Base-by-base conservation (phyloP, 1,139 yeast genomes). In the Candida sp. region DNA sequence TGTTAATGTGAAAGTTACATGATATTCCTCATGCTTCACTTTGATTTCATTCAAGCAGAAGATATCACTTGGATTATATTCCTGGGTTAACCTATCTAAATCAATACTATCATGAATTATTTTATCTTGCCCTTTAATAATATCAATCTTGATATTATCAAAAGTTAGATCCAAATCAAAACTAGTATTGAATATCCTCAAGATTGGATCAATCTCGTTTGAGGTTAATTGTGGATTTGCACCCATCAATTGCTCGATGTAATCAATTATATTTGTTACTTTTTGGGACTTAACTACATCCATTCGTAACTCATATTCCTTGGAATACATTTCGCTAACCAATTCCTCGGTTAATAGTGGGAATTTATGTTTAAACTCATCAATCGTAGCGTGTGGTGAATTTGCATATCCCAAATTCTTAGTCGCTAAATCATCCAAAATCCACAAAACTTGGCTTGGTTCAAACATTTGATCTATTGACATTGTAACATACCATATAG, bases 11-110 rank as follows among this genome's bases (percentile, higher is more conserved):
- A 50, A 30, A 2, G 51, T 43, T 12, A 29, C 29, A 21, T 43
- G 27, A 2, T 42, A 33, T 4, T 39, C 33, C 15, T 29, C 27
- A 22, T 37, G 27, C 3, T 12, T 22, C 4, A 50, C 22, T 21
- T 41, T 42, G 11, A 50, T 37, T 39, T 50, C 53, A 34, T 41
- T 38, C 3, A 47, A 40, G 33, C 45, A 50, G 25, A 41, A 50
- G 2, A 43, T 25, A 42, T 50, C 44, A 37, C 39, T 40, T 5
- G 42, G 39, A 5, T 45, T 27, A 33, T 43, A 48, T 5, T 36
- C n/a, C n/a, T 21, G 7, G 7, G 34, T n/a, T 51, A 30, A 30
- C n/a, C 11, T n/a, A 5, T 30, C 19, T 12, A 30, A 9, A 9
- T 30, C 33, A 9, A 30, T 12, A 5, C 5, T 5, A 12, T 30